Evolutionary conservation across 768 basidiomycete genomes (phyloP).

Genomic region (Termitomyces sp.): DNA sequence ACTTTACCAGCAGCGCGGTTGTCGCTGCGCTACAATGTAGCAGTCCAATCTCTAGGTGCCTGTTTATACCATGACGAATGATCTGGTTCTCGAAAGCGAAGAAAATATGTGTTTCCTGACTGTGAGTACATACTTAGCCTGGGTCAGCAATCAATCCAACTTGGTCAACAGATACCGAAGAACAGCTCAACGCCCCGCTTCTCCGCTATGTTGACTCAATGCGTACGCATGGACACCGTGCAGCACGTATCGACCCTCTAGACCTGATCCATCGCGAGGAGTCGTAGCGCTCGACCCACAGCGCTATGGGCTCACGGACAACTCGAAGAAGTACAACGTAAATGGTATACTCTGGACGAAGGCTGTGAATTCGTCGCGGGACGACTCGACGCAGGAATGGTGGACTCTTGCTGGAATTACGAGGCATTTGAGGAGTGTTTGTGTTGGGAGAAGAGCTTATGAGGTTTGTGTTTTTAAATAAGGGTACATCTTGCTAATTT

Average conservation of each 20-base stretch:
- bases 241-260: too few relatives aligned
- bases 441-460: constrained; percentile 84
- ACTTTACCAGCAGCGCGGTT: neutral
- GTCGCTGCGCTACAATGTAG: neutral
- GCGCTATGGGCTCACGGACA: constrained; percentile 70
- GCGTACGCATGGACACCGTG: constrained; percentile 81
- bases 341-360: constrained; percentile 81
- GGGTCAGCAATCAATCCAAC: neutral
- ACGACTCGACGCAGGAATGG: too few relatives aligned
- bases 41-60: neutral
- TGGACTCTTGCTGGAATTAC: too few relatives aligned
- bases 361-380: constrained; percentile 46
- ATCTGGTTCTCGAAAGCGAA: constrained; percentile 69
- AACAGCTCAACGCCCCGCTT: constrained; percentile 76
- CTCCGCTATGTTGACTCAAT: constrained; percentile 88
- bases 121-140: constrained; percentile 48
- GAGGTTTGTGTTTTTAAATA: constrained; percentile 44
- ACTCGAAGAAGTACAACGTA: too few relatives aligned
- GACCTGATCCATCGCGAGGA: constrained; percentile 80
- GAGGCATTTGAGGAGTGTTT: too few relatives aligned
- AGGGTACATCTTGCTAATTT: neutral
- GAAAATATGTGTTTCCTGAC: constrained; percentile 63
- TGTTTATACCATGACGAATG: constrained; percentile 52
- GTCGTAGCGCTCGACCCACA: constrained; percentile 67
- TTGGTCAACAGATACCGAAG: constrained; percentile 47